Conservation (phyloP, 2,329 filamentous ascomycete genomes). For the Basipetospora sp. region DNA sequence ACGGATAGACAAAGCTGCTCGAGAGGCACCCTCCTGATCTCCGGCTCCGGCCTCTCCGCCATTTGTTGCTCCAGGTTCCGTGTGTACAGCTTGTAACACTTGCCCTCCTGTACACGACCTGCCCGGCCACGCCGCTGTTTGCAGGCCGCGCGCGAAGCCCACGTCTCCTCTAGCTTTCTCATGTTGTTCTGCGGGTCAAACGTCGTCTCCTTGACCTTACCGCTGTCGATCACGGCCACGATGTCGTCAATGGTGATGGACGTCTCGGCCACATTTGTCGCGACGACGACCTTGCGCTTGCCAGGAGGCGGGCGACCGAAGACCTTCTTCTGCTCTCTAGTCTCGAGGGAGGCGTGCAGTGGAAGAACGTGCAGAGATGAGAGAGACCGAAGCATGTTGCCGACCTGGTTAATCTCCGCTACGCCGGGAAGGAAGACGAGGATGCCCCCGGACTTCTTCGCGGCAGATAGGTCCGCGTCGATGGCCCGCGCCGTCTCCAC, state of each 20-base stretch:
- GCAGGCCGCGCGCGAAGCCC: slow-evolving; percentile 85
- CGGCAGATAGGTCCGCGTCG: slow-evolving; percentile 53
- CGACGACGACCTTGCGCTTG: slow-evolving; percentile 81
- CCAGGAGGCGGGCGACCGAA: slow-evolving; percentile 63
- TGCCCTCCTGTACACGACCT: slow-evolving; percentile 77
- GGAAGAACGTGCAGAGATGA: slow-evolving; percentile 60
- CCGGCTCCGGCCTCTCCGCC: slow-evolving; percentile 77
- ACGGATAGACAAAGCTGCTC: slow-evolving; percentile 92
- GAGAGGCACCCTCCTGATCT: slow-evolving; percentile 81
- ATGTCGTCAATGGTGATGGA: slow-evolving; percentile 98
- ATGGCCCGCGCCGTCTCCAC: slow-evolving; percentile 67
- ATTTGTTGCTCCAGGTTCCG: slow-evolving; percentile 73
- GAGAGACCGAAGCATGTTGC: slow-evolving; percentile 51
- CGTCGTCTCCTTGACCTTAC: slow-evolving; percentile 89
- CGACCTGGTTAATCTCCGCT: slow-evolving; percentile 73
- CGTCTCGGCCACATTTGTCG: slow-evolving; percentile 94
- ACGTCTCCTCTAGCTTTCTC: slow-evolving; percentile 84
- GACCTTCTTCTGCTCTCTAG: slow-evolving; percentile 73
- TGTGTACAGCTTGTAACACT: slow-evolving; percentile 92
- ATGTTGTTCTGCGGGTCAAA: slow-evolving; percentile 88
- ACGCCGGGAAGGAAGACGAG: slow-evolving; percentile 91
- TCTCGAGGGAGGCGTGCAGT: slow-evolving; percentile 81
- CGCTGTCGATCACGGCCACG: slow-evolving; percentile 87
- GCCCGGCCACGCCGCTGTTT: slow-evolving; percentile 89
- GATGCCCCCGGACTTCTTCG: slow-evolving; percentile 62